A percentile compares a stretch with the other conserved stretches of the same genome.
phyloP scores from a whole-genome alignment of 108 stramenopile species.

The Skeletonema grethae region DNA sequence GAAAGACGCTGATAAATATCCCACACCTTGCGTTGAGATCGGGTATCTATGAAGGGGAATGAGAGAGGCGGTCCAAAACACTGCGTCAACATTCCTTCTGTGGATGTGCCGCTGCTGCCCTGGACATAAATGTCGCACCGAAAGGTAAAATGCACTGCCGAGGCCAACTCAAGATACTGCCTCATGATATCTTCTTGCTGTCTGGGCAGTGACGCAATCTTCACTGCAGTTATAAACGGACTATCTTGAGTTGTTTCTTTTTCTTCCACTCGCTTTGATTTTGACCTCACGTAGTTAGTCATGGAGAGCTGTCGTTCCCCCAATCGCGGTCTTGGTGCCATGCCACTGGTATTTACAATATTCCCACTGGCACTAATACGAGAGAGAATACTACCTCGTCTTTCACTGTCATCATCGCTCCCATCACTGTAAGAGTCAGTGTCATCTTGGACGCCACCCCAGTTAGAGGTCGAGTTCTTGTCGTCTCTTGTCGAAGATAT shows the following conservation, averaged over 20 bases:
- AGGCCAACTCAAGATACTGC: constrained; percentile 38
- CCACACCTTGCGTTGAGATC: constrained; percentile 58
- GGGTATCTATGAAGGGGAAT: constrained; percentile 49
- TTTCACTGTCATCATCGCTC: constrained; percentile 41
- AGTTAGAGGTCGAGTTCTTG: neutral
- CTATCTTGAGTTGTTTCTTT: constrained; percentile 8
- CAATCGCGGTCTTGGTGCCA: neutral
- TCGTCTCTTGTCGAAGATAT: constrained; percentile 21
- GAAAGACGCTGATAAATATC: constrained; percentile 67
- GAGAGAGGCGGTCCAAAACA: constrained; percentile 63
- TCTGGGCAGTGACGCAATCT: constrained; percentile 28
- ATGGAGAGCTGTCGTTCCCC: constrained; percentile 9
- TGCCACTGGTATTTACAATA: neutral
- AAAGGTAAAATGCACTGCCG: constrained; percentile 60
- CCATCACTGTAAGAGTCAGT: constrained; percentile 22
- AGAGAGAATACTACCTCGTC: constrained; percentile 6
- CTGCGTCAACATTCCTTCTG: constrained; percentile 59
- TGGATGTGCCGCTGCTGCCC: constrained; percentile 9
- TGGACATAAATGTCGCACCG: constrained; percentile 47
- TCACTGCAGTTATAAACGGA: constrained; percentile 31
- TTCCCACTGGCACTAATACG: neutral
- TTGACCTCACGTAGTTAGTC: constrained; percentile 8
- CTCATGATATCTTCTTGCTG: constrained; percentile 36
- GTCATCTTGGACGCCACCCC: neutral
- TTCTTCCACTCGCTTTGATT: neutral